A percentile compares a stretch with the other conserved stretches of the same genome.
These are phyloP conservation scores for Phyllosticta citribraziliensis DNA, from an alignment of 2,329 filamentous ascomycete species.

Conservation along the genomic window DNA sequence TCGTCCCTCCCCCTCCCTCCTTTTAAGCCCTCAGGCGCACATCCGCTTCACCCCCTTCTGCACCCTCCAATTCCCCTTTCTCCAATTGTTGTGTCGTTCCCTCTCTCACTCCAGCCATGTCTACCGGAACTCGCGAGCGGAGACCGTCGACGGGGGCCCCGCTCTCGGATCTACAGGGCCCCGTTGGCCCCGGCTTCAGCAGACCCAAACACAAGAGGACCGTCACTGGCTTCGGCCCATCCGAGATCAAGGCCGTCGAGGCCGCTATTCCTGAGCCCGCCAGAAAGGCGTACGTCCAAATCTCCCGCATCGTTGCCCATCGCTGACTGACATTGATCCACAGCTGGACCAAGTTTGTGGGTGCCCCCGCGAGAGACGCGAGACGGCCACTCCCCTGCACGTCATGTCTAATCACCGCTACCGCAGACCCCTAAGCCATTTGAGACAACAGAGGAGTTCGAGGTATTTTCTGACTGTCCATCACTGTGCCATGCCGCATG, in stretches of 20 bases:
- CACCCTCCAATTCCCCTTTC: background rate
- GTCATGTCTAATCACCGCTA: slow-evolving; percentile 1
- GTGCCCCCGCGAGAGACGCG: slow-evolving; percentile 16
- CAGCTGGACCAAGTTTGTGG: slow-evolving; percentile 53
- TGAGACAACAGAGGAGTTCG: slow-evolving; percentile 69
- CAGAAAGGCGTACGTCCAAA: slow-evolving; percentile 61
- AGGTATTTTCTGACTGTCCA: slow-evolving; percentile 31
- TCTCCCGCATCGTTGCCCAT: slow-evolving; percentile 1
- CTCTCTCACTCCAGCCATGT: slow-evolving; percentile 14
- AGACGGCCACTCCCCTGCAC: background rate
- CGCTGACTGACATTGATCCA: slow-evolving; percentile 3
- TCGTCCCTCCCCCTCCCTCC: background rate
- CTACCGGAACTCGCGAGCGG: slow-evolving; percentile 53
- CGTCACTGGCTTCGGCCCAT: slow-evolving; percentile 83
- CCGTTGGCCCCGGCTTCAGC: slow-evolving; percentile 76
- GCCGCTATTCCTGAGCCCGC: slow-evolving; percentile 82
- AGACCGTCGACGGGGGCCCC: slow-evolving; percentile 74
- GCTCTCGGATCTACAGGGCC: slow-evolving; percentile 75
- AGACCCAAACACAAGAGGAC: slow-evolving; percentile 96
- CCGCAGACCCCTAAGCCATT: slow-evolving; percentile 57
- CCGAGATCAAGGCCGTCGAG: slow-evolving; percentile 90
- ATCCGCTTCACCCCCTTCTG: background rate
- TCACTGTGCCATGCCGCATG: background rate
- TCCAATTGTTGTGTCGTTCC: too few relatives aligned
- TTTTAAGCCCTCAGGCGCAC: background rate